These are phyloP conservation scores for Coemansia sp. DNA, from an alignment of 192 early-diverging fungal species.

Conservation along the genomic window DNA sequence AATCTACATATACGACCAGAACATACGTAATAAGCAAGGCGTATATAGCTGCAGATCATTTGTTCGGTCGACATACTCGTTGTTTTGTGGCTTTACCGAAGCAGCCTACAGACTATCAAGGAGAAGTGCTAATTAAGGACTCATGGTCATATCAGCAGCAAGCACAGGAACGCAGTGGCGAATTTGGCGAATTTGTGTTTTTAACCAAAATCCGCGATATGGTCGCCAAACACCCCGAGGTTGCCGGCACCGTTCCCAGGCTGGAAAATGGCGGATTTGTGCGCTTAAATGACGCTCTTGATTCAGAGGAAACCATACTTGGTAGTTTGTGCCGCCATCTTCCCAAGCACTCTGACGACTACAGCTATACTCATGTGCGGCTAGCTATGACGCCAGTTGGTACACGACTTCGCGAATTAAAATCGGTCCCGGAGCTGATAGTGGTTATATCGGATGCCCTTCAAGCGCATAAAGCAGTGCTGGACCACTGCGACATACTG, in stretches of 20 bases:
- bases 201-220: not conserved
- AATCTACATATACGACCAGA: no score
- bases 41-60: constrained; percentile 1
- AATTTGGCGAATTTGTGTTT: not conserved
- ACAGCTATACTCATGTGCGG: constrained; percentile 6
- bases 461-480: constrained; percentile 9
- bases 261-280: constrained; percentile 6
- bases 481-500: constrained; percentile 7
- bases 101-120: not conserved
- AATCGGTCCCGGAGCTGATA: constrained; percentile 12
- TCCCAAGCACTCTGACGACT: not conserved
- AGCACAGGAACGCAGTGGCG: constrained; percentile 2
- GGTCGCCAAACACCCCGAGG: not conserved
- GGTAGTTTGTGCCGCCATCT: constrained; percentile 5
- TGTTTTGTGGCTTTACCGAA: constrained; percentile 4
- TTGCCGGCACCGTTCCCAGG: constrained; percentile 7
- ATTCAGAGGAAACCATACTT: not conserved
- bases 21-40: constrained; percentile 6
- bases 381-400: constrained; percentile 10
- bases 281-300: not conserved
- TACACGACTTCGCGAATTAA: constrained; percentile 6
- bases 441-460: constrained; percentile 19
- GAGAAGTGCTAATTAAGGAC: constrained; percentile 8
- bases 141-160: not conserved
- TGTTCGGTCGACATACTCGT: constrained; percentile 15